phyloP scores from a whole-genome alignment of 2,329 filamentous ascomycete species.

The Clathrospora elynae region DNA sequence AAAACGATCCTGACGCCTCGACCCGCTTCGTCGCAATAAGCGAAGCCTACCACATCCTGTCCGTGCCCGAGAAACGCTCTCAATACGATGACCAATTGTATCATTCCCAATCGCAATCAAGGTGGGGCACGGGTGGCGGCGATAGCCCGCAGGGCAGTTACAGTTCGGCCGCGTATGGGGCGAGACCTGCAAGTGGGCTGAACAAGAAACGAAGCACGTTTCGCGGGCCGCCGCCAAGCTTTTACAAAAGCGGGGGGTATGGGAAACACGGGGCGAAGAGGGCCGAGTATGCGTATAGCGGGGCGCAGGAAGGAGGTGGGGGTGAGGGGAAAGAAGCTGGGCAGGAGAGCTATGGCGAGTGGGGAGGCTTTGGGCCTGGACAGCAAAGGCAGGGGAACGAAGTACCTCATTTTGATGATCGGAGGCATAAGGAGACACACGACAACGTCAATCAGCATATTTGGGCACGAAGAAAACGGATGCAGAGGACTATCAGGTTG shows the following conservation, averaged over 20 bases:
- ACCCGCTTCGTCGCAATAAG: constrained; percentile 81
- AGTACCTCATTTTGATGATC: constrained; percentile 78
- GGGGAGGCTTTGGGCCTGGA: constrained; percentile 65
- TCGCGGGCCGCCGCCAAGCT: constrained; percentile 84
- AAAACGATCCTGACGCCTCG: constrained; percentile 70
- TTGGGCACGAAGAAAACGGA: constrained; percentile 49
- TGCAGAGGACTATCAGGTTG: constrained; percentile 16
- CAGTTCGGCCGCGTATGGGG: constrained; percentile 64
- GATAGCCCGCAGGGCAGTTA: constrained; percentile 61
- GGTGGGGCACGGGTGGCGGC: constrained; percentile 38
- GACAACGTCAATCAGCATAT: constrained; percentile 63
- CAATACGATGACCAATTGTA: constrained; percentile 78
- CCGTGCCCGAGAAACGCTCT: constrained; percentile 72
- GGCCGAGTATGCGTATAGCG: constrained; percentile 50
- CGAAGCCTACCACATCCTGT: constrained; percentile 81
- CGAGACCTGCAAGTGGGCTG: constrained; percentile 79
- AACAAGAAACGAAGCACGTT: constrained; percentile 77
- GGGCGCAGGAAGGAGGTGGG: constrained; percentile 17
- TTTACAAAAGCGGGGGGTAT: constrained; percentile 83
- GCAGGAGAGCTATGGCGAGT: constrained; percentile 38
- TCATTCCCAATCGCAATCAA: constrained; percentile 33
- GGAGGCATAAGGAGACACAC: constrained; percentile 75
- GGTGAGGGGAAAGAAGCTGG: constrained; percentile 31
- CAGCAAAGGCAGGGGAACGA: constrained; percentile 55
- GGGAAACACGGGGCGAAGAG: constrained; percentile 67